Conservation (phyloP, 192 early-diverging fungal genomes). For the Entomortierella beljakovae region DNA sequence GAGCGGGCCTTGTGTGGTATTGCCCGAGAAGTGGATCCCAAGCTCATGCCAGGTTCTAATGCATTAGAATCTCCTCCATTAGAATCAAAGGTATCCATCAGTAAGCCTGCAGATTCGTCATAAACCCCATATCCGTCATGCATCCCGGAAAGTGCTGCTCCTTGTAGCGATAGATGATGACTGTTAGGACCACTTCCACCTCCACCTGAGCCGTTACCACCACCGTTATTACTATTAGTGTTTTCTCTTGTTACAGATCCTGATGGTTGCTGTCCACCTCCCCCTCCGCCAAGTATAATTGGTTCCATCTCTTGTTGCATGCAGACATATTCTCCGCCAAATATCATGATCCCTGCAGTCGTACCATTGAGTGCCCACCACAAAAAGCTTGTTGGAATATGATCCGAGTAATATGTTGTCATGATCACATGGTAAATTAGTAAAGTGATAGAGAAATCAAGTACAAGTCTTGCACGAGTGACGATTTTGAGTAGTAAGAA, state of each 20-base stretch:
- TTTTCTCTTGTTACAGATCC: constrained; percentile 10
- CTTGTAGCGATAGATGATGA: constrained; percentile 23
- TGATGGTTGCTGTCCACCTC: background rate
- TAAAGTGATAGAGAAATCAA: constrained; percentile 83
- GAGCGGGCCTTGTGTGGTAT: constrained; percentile 40
- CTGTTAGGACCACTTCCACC: background rate
- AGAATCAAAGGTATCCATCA: constrained; percentile 36
- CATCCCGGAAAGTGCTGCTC: constrained; percentile 17
- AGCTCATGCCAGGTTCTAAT: background rate
- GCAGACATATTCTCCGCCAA: constrained; percentile 86
- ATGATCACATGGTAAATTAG: constrained; percentile 75
- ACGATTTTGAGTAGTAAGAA: constrained; percentile 70
- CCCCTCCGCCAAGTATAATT: constrained; percentile 58
- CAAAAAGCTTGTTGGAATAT: constrained; percentile 68
- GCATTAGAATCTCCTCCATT: too few relatives aligned
- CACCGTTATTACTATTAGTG: background rate
- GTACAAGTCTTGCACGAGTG: constrained; percentile 77
- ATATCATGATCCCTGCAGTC: constrained; percentile 68
- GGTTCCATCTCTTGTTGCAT: constrained; percentile 86
- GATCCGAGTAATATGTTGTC: constrained; percentile 65
- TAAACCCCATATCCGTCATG: constrained; percentile 6
- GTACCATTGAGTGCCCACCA: constrained; percentile 76
- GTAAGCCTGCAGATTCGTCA: constrained; percentile 34
- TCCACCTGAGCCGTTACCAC: background rate
- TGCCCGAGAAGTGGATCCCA: constrained; percentile 8